Percentiles rank a stretch among this genome's conserved stretches.
Conservation (phyloP, 371 early-diverging fungal genomes). For the Chytridium lagenaria region DNA sequence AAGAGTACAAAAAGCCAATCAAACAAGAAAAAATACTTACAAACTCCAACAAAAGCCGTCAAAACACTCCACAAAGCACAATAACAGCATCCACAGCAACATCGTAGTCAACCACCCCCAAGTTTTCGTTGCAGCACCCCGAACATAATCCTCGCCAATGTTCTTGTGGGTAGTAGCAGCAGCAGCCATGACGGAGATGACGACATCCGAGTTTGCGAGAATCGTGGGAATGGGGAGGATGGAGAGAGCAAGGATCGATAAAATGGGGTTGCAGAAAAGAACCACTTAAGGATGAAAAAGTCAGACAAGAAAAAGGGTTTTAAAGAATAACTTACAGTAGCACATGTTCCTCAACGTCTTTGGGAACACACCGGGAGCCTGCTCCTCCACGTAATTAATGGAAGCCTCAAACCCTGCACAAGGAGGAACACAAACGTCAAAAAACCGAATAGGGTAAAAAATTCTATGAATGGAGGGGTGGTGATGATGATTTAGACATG, state of each 20-base stretch:
- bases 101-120: constrained; percentile 62
- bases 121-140: too few species aligned
- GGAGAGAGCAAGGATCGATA: constrained; percentile 47
- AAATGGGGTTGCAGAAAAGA: constrained; percentile 54
- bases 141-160: neutral
- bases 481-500: too few species aligned
- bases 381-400: constrained; percentile 58
- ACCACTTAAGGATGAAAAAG: constrained; percentile 47
- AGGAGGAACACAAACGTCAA: too few species aligned
- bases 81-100: too few species aligned
- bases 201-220: constrained; percentile 49
- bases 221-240: constrained; percentile 57
- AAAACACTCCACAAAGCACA: constrained; percentile 66
- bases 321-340: constrained; percentile 20
- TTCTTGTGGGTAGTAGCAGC: constrained; percentile 38
- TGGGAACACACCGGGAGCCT: constrained; percentile 61
- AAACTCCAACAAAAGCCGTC: constrained; percentile 63
- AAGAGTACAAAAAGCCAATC: too few species aligned
- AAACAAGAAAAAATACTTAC: constrained; percentile 20
- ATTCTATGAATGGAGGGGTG: too few species aligned
- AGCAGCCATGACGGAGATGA: constrained; percentile 57
- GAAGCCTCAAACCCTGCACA: neutral
- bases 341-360: constrained; percentile 65
- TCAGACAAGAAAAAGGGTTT: neutral
- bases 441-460: too few species aligned